Percentiles rank a stretch among this genome's conserved stretches.
Evolutionary conservation across 306 rosid species (phyloP).

Genomic region (Trifolium subterraneum): DNA sequence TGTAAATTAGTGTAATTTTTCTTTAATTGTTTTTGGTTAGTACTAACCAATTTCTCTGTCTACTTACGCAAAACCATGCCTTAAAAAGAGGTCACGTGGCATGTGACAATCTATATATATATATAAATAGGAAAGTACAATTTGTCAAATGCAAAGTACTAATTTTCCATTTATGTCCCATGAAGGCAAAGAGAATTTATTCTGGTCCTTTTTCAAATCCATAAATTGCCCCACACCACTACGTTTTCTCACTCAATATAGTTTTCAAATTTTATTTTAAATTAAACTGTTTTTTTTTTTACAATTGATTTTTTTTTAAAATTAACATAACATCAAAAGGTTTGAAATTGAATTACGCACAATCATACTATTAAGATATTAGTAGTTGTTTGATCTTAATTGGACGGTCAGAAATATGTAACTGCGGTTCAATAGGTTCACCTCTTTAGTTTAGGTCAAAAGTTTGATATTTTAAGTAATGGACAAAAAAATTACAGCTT

Average conservation of each 20-base stretch:
- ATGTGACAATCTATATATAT: constrained; percentile 20
- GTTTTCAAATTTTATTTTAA: background rate
- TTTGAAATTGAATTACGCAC: no score
- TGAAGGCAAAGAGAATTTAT: background rate
- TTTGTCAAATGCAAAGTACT: constrained; percentile 19
- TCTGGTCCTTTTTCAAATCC: background rate
- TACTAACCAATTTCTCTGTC: background rate
- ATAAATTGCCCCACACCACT: background rate
- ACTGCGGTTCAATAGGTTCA: background rate
- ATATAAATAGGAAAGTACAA: constrained; percentile 10
- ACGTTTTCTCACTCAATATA: background rate
- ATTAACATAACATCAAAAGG: background rate
- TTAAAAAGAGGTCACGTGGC: constrained; percentile 31
- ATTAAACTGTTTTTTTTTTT: no score
- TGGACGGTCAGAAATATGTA: no score
- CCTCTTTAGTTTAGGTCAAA: no score
- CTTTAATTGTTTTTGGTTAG: no score
- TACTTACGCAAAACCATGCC: background rate
- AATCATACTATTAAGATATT: no score
- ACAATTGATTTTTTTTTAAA: no score
- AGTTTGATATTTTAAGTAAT: background rate
- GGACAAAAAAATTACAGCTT: constrained; percentile 24
- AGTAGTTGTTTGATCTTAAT: no score
- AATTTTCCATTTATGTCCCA: constrained; percentile 1
- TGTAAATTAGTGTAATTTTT: no score